Evolutionary conservation across 768 basidiomycete species (phyloP).

Genomic region (Naganishia kalamii): DNA sequence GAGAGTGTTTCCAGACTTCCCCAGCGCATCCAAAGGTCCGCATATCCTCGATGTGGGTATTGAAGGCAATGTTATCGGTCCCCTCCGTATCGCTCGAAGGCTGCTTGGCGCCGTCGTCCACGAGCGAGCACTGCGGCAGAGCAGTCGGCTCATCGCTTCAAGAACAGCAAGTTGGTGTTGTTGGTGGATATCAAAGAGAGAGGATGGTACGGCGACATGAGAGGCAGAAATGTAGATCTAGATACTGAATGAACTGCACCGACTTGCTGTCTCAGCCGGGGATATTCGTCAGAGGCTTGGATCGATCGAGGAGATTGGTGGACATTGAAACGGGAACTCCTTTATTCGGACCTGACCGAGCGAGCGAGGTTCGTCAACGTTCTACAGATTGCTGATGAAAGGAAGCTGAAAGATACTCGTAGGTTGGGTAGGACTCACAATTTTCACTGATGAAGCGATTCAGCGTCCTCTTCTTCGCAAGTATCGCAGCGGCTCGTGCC

Average conservation of each 20-base stretch:
- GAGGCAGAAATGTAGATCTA: neutral
- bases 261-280: neutral
- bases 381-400: too few species aligned
- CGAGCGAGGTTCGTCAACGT: neutral
- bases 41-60: neutral
- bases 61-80: neutral
- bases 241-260: neutral
- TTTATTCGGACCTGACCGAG: neutral
- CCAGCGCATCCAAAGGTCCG: neutral
- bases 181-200: neutral
- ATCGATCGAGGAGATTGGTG: constrained; percentile 1
- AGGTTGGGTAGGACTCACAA: too few species aligned
- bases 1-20: neutral
- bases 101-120: neutral
- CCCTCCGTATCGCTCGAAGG: neutral
- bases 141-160: neutral
- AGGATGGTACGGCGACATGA: too few species aligned
- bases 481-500: neutral
- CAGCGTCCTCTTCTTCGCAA: neutral
- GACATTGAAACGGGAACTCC: neutral
- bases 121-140: neutral
- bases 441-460: too few species aligned
- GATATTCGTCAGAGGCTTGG: constrained; percentile 11
- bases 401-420: too few species aligned
- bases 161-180: neutral